A percentile compares a stretch with the other conserved stretches of the same genome.
Evolutionary conservation across 441 rosid species (phyloP).

Genomic region (Erysimum cheiri): DNA sequence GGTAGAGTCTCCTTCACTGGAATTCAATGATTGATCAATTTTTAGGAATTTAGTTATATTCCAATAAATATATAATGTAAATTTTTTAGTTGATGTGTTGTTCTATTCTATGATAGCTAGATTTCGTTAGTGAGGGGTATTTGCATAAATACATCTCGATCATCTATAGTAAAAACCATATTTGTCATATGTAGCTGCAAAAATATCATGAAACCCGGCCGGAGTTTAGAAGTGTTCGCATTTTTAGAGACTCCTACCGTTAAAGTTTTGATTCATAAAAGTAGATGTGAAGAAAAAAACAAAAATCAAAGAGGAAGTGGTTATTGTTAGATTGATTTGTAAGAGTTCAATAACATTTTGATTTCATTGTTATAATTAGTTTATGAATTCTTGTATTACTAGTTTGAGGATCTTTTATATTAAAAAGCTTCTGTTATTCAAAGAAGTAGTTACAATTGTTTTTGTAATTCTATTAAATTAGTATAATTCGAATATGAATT

Average conservation of each 20-base stretch:
- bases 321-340: neutral
- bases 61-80: slow-evolving; percentile 24
- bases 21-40: slow-evolving; percentile 34
- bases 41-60: slow-evolving; percentile 19
- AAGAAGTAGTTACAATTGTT: too few relatives aligned
- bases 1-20: slow-evolving; percentile 85
- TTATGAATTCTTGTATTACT: neutral
- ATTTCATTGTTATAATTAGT: neutral
- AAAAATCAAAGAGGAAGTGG: neutral
- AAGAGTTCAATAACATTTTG: neutral
- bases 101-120: slow-evolving; percentile 15
- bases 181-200: neutral
- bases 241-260: neutral
- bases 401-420: neutral
- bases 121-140: neutral
- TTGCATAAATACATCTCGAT: neutral
- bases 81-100: slow-evolving; percentile 14
- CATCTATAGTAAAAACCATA: neutral
- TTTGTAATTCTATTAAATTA: too few relatives aligned
- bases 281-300: neutral
- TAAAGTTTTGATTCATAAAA: neutral
- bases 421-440: too few relatives aligned
- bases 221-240: neutral
- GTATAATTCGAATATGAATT: too few relatives aligned
- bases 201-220: neutral